Conservation (phyloP, 73 alveolate genomes). For the Uronychia setigera region DNA sequence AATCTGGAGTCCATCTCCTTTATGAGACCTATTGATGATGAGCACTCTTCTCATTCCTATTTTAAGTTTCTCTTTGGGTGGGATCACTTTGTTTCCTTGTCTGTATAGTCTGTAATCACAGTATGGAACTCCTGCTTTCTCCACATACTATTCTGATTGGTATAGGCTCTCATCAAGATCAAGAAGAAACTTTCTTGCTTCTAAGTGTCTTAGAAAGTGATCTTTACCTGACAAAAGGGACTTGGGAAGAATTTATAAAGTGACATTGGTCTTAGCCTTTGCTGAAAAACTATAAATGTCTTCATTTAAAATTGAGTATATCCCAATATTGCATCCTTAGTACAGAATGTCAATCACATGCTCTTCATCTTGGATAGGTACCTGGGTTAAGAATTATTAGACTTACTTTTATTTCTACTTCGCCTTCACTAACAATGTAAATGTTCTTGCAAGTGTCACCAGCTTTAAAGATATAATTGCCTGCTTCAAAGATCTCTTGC, state of each 20-base stretch:
- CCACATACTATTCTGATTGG: neutral
- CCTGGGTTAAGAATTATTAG: neutral
- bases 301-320: neutral
- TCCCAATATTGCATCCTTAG: slow-evolving; percentile 39
- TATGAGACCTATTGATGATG: slow-evolving; percentile 2
- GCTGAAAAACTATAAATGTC: slow-evolving; percentile 9
- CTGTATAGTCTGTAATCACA: slow-evolving; percentile 15
- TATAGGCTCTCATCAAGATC: slow-evolving; percentile 21
- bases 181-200: neutral
- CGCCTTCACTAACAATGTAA: slow-evolving; percentile 15
- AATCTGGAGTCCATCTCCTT: slow-evolving; percentile 3
- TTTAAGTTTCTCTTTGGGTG: slow-evolving; percentile 3
- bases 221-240: neutral
- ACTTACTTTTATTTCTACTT: slow-evolving; percentile 9
- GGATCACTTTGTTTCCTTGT: neutral
- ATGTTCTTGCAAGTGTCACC: slow-evolving; percentile 8
- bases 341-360: slow-evolving; percentile 19
- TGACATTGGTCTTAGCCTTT: slow-evolving; percentile 13
- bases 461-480: slow-evolving; percentile 5
- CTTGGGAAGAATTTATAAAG: slow-evolving; percentile 3
- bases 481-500: slow-evolving; percentile 14
- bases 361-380: neutral
- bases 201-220: neutral
- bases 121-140: slow-evolving; percentile 23
- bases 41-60: slow-evolving; percentile 1